Percentiles rank a stretch among this genome's conserved stretches.
phyloP scores from a whole-genome alignment of 2,329 filamentous ascomycete genomes.

The Aspergillus ruber region DNA sequence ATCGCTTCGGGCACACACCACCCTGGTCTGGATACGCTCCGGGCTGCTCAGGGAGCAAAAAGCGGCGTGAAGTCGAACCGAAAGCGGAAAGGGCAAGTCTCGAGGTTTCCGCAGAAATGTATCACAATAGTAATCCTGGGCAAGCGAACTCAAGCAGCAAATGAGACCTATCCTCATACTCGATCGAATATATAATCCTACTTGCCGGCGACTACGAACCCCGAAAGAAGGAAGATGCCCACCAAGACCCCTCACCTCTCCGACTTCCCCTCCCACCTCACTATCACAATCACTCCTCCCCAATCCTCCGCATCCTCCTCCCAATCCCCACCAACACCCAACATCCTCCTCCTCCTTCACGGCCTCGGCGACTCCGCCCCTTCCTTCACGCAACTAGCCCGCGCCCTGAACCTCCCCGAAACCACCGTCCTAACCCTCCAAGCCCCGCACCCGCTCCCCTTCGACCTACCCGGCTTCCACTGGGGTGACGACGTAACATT shows the following conservation, averaged over 20 bases:
- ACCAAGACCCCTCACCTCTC: constrained; percentile 33
- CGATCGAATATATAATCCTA: background rate
- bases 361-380: constrained; percentile 70
- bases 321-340: constrained; percentile 54
- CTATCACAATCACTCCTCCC: constrained; percentile 23
- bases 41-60: too few relatives aligned
- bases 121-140: too few relatives aligned
- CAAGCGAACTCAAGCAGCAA: too few relatives aligned
- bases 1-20: too few relatives aligned
- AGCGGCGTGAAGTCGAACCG: too few relatives aligned
- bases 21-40: too few relatives aligned
- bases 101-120: too few relatives aligned
- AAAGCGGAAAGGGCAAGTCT: too few relatives aligned
- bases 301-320: constrained; percentile 38
- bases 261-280: constrained; percentile 43
- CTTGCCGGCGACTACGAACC: background rate
- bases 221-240: constrained; percentile 21
- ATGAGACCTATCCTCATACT: too few relatives aligned
- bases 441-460: constrained; percentile 62
- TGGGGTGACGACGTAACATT: constrained; percentile 63
- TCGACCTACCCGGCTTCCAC: constrained; percentile 61
- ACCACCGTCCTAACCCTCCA: constrained; percentile 69
- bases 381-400: constrained; percentile 64
- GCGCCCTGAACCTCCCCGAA: constrained; percentile 65
- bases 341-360: constrained; percentile 75